These are phyloP conservation scores for Pseudogymnoascus sp. DNA, from an alignment of 2,329 filamentous ascomycete genomes.

Conservation along the genomic window DNA sequence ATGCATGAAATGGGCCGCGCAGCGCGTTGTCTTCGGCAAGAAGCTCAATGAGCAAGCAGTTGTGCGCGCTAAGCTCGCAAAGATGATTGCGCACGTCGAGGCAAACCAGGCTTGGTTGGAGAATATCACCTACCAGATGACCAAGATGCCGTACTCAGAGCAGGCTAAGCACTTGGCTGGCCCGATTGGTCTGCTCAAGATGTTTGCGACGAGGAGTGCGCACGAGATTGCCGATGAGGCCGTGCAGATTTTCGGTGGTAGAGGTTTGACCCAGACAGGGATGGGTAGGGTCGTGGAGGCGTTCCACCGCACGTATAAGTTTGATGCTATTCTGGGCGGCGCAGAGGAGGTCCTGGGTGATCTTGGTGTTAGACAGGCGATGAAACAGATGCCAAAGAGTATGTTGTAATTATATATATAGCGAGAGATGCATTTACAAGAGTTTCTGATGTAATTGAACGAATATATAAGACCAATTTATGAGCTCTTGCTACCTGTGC, in stretches of 20 bases:
- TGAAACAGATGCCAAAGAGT: conserved; percentile 77
- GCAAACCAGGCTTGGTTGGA: conserved; percentile 8
- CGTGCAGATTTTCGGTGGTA: conserved; percentile 78
- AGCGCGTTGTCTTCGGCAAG: conserved; percentile 77
- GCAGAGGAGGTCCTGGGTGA: conserved; percentile 78
- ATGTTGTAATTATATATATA: conserved; percentile 50
- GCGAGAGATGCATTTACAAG: neutral
- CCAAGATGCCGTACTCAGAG: conserved; percentile 69
- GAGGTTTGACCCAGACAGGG: conserved; percentile 69
- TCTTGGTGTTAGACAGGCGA: conserved; percentile 73
- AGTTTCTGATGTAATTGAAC: neutral
- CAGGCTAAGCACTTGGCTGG: conserved; percentile 69
- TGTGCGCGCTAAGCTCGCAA: conserved; percentile 77
- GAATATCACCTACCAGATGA: conserved; percentile 65
- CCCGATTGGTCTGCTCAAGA: conserved; percentile 76
- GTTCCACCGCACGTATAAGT: conserved; percentile 80
- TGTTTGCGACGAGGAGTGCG: conserved; percentile 64
- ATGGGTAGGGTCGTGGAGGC: conserved; percentile 80
- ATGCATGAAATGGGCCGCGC: conserved; percentile 81
- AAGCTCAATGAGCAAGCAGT: conserved; percentile 75
- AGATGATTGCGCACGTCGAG: conserved; percentile 61
- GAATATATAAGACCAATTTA: neutral
- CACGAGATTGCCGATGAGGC: conserved; percentile 79
- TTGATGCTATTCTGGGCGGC: conserved; percentile 68
- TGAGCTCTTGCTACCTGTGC: too few species aligned